phyloP scores from a whole-genome alignment of 2,329 filamentous ascomycete genomes.

The Dothistroma pini region DNA sequence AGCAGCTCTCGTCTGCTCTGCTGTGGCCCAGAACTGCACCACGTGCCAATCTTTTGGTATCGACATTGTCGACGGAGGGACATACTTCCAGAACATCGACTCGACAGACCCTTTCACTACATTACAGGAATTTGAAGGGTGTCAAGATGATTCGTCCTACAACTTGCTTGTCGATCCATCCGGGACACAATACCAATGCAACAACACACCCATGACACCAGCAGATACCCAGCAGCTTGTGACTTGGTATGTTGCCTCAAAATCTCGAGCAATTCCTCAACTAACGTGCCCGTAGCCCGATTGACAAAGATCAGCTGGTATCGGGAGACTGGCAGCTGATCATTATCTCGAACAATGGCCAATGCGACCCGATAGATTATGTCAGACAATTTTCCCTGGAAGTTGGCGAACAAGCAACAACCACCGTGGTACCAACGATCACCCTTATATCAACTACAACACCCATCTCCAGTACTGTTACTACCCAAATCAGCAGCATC shows the following conservation, averaged over 20 bases:
- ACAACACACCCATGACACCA: conserved; percentile 39
- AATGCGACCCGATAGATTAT: conserved; percentile 44
- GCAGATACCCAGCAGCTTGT: conserved; percentile 39
- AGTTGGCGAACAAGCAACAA: conserved; percentile 30
- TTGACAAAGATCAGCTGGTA: conserved; percentile 41
- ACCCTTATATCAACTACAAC: conserved; percentile 19
- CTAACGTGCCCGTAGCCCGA: conserved; percentile 27
- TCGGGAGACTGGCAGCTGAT: conserved; percentile 44
- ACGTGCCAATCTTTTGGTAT: conserved; percentile 30
- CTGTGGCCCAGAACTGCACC: conserved; percentile 1
- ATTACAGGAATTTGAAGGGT: conserved; percentile 44
- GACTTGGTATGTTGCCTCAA: conserved; percentile 32
- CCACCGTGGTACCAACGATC: conserved; percentile 13
- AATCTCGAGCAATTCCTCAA: neutral
- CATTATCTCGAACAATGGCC: conserved; percentile 43
- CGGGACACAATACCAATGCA: conserved; percentile 37
- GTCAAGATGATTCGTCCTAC: conserved; percentile 40
- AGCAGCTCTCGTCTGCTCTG: neutral
- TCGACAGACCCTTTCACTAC: conserved; percentile 42
- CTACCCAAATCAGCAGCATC: conserved; percentile 21
- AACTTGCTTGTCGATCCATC: conserved; percentile 44
- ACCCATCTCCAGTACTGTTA: conserved; percentile 26
- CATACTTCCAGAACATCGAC: conserved; percentile 45
- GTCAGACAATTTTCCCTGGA: conserved; percentile 40
- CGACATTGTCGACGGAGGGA: conserved; percentile 43